Evolutionary conservation across 306 rosid genomes (phyloP).

Genomic region (Medicago truncatula): MtrunA17r5.0-ANR NC_053044.1:43547501-43548000

Average conservation of each 20-base stretch:
- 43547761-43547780: not conserved
- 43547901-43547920: too few species aligned
- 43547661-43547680: not conserved
- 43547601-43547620: not conserved
- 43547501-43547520: too few species aligned
- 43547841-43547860: not conserved
- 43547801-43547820: not conserved
- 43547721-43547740: not conserved
- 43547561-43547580: not conserved
- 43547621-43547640: not conserved
- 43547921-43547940: conserved; percentile 76
- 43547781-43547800: not conserved
- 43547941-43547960: conserved; percentile 75
- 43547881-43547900: not conserved
- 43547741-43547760: not conserved
- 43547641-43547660: too few species aligned
- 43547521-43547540: too few species aligned
- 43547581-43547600: not conserved
- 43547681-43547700: not conserved
- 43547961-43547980: conserved; percentile 81
- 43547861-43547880: not conserved
- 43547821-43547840: not conserved
- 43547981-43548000: conserved; percentile 93
- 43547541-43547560: too few species aligned
- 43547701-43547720: not conserved